Evolutionary conservation across 768 basidiomycete species (phyloP), one percentile per base, ranked within the genome.

Genomic region (Russula dissimulans): DNA sequence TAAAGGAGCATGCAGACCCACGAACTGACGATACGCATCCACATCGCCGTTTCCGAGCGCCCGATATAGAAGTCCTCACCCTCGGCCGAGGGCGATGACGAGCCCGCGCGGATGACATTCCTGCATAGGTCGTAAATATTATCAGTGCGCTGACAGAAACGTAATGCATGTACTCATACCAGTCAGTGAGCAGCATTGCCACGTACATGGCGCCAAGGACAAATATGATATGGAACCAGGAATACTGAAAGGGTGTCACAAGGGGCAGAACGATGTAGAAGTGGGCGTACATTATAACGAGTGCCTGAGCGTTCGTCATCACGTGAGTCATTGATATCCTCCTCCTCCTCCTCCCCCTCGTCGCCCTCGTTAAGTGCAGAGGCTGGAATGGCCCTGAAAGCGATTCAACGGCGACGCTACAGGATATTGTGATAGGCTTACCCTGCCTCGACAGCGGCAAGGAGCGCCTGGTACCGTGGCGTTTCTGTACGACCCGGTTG

Each of bases 171-270:
- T 18, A 26, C 41, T 77, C 90, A 59, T 71, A 95, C 95, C 97
- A 98, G 73, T 99, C 95, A 1, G 95, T 99, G 56, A 99, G 73
- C 14, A 99, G 77, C 82, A 97, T 95, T 6, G 91, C 93, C 29
- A 97, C 93, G 73, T 99, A 99, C 97, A 98, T 98, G 14, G 93
- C 79, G 32, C 85, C 97, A 66, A 98, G 87, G 47, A 89, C 84
- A 70, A 98, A 99, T 68, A 99, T 97, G 71, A 97, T 75, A 70
- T 99, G 97, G 84, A 99, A 98, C 93, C 94, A 99, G 1, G 93
- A 84, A 71, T 99, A 99, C 94, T 97, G 66, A 22, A n/a, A 38
- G 9, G 44, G 32, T 38, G 41, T 67, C 22, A 67, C 14, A 64
- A 31, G 18, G 18, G 29, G 34, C 5, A 34, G 41, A 11, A 10